Evolutionary conservation across 768 basidiomycete genomes (phyloP).

Genomic region (Glaciozyma antarctica): DNA sequence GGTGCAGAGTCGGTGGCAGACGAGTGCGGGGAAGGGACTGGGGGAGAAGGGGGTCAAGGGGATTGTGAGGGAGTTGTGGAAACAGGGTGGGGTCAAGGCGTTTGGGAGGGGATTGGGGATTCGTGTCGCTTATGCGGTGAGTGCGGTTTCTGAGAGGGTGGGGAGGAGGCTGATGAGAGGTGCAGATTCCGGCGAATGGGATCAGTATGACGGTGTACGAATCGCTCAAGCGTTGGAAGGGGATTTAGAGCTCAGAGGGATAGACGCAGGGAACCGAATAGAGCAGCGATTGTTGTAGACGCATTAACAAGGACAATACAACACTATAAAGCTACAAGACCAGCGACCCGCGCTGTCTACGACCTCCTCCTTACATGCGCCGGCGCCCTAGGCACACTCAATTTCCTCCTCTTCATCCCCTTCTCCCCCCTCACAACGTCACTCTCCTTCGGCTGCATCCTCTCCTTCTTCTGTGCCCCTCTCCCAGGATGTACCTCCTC

Average conservation of each 20-base stretch:
- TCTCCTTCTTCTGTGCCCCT: background rate
- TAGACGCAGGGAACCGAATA: too few species aligned
- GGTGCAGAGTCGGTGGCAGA: conserved; percentile 34
- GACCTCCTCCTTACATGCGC: too few species aligned
- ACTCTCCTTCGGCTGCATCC: background rate
- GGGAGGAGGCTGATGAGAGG: background rate
- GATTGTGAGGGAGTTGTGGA: conserved; percentile 23
- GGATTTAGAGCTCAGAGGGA: conserved; percentile 1
- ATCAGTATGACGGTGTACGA: conserved; percentile 32
- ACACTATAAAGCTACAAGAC: too few species aligned
- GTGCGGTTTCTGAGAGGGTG: background rate
- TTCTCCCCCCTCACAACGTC: background rate
- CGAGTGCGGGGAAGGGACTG: conserved; percentile 20
- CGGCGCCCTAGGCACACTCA: background rate
- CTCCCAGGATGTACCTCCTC: background rate
- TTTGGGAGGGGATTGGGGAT: conserved; percentile 30
- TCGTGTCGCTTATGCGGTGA: conserved; percentile 29
- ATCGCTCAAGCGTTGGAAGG: conserved; percentile 26
- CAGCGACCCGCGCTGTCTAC: too few species aligned
- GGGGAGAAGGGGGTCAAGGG: conserved; percentile 14
- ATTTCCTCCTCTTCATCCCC: conserved; percentile 1
- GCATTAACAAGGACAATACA: too few species aligned
- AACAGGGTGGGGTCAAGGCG: conserved; percentile 22
- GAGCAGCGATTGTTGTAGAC: too few species aligned
- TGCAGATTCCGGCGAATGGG: conserved; percentile 31